Percentiles rank a stretch among this genome's conserved stretches.
Evolutionary conservation across 78 protist genomes (phyloP).

Genomic region (Dictyostelium citrinum): DNA sequence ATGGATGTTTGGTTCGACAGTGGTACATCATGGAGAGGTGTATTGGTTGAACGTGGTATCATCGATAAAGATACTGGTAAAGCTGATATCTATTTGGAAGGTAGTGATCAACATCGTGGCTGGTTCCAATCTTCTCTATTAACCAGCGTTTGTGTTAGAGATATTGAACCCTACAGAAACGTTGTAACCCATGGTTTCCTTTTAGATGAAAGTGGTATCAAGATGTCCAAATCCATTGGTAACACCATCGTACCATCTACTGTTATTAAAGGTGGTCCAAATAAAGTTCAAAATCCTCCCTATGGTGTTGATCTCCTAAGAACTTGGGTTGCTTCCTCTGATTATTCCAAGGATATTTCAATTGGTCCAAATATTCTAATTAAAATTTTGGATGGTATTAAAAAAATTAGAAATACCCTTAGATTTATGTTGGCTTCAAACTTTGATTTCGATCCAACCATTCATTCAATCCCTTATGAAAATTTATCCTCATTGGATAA

Average conservation of each 20-base stretch:
- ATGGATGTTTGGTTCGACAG: constrained; percentile 98
- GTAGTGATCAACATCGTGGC: constrained; percentile 96
- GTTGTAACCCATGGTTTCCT: constrained; percentile 93
- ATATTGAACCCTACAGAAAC: constrained; percentile 82
- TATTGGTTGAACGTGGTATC: constrained; percentile 24
- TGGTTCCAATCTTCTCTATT: constrained; percentile 96
- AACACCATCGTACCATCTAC: constrained; percentile 88
- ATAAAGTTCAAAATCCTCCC: constrained; percentile 69
- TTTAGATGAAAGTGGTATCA: constrained; percentile 84
- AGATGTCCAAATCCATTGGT: constrained; percentile 95
- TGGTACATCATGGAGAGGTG: constrained; percentile 92
- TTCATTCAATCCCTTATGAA: background rate
- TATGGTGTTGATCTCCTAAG: constrained; percentile 93
- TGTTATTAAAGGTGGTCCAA: constrained; percentile 84
- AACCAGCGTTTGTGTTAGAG: constrained; percentile 74
- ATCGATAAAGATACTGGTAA: constrained; percentile 15
- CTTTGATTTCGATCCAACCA: constrained; percentile 38
- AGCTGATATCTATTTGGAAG: constrained; percentile 91
- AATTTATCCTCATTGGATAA: constrained; percentile 39
- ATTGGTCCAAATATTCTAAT: constrained; percentile 80
- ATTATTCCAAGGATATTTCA: constrained; percentile 83
- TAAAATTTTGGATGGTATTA: constrained; percentile 6
- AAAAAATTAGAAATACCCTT: constrained; percentile 14
- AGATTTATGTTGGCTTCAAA: constrained; percentile 29
- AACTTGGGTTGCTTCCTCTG: constrained; percentile 90